These are phyloP conservation scores for Isatis lusitanica DNA, from an alignment of 441 rosid genomes.

Conservation along the genomic window DNA sequence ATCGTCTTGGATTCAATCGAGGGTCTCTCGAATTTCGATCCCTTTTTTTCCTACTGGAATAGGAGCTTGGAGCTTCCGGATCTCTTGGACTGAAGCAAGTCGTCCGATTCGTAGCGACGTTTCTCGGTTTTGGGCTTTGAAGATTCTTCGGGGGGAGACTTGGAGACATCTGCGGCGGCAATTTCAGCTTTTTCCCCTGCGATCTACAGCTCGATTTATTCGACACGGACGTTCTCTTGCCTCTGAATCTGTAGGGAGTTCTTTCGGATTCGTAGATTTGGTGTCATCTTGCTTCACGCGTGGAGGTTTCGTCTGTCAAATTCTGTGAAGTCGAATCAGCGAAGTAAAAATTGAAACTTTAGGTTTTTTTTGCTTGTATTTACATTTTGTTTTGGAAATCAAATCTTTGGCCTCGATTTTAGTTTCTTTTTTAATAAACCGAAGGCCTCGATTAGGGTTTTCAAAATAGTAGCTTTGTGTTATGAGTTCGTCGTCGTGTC, in stretches of 20 bases:
- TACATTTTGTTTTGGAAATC: slow-evolving; percentile 27
- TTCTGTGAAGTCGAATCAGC: slow-evolving; percentile 34
- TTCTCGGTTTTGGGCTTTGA: background rate
- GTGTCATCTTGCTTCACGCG: slow-evolving; percentile 14
- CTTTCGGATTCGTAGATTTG: slow-evolving; percentile 22
- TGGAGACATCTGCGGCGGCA: slow-evolving; percentile 9
- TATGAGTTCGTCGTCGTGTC: slow-evolving; percentile 20
- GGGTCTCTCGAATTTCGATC: background rate
- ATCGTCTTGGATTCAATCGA: slow-evolving; percentile 13
- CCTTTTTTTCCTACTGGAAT: background rate
- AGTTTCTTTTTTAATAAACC: background rate
- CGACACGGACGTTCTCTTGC: slow-evolving; percentile 4
- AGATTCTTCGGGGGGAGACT: slow-evolving; percentile 18
- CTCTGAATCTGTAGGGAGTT: slow-evolving; percentile 1
- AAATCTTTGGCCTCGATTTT: slow-evolving; percentile 31
- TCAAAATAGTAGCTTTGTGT: slow-evolving; percentile 26
- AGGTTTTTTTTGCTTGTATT: slow-evolving; percentile 20
- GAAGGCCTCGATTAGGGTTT: slow-evolving; percentile 36
- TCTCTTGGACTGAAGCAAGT: slow-evolving; percentile 20
- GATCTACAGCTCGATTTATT: slow-evolving; percentile 21
- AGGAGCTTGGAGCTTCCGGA: slow-evolving; percentile 21
- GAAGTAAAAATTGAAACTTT: slow-evolving; percentile 30
- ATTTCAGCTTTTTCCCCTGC: background rate
- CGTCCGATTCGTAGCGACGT: background rate
- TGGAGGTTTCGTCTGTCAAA: slow-evolving; percentile 24